Base-by-base conservation (phyloP, 495 filamentous ascomycete species). In the Tuber magnatum region DNA sequence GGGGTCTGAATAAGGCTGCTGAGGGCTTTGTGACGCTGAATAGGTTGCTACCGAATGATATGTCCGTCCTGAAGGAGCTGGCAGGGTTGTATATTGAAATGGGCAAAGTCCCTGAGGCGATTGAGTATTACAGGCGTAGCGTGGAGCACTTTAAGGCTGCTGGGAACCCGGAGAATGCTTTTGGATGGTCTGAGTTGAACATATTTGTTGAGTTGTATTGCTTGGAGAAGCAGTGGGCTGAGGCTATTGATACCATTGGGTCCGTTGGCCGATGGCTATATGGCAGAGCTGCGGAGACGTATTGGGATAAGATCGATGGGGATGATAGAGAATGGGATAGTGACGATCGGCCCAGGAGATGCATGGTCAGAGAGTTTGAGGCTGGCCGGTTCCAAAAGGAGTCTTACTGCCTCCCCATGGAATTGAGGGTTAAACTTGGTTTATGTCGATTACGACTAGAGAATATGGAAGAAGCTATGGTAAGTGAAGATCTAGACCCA, bases 321-420 rank as follows among this genome's bases (percentile, higher is more conserved):
- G 93, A 98, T 81, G 95, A 99, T 83, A 88, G 94, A 74, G 95
- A 99, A 85, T 99, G 93, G 92, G 95, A 99, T 81, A 78, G 87
- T 5, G 87, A 89, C 41, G 89, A 94, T 84, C 86, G 86, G 3
- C 90, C 92, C 43, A 88, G 94, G 56, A 85, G 89, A 56, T 84
- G 87, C 39, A 86, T 86, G 56, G 82, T 84, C 39, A 76, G 84
- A 1, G 87, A 87, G 9, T 92, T 89, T 80, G 79, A 85, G n/a
- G 85, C 86, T 28, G 85, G 84, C 32, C 81, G 83, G 72, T 91
- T 89, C 83, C 86, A 88, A 1, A 80, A 80, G 20, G 86, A 88
- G 38, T 85, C 87, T 0, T 98, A 97, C 80, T 93, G 93, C 4
- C 86, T 99, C 22, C 95, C 95, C 0, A 80, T 92, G 5, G 94